phyloP scores from a whole-genome alignment of 768 basidiomycete species.

The Boletus sp. region DNA sequence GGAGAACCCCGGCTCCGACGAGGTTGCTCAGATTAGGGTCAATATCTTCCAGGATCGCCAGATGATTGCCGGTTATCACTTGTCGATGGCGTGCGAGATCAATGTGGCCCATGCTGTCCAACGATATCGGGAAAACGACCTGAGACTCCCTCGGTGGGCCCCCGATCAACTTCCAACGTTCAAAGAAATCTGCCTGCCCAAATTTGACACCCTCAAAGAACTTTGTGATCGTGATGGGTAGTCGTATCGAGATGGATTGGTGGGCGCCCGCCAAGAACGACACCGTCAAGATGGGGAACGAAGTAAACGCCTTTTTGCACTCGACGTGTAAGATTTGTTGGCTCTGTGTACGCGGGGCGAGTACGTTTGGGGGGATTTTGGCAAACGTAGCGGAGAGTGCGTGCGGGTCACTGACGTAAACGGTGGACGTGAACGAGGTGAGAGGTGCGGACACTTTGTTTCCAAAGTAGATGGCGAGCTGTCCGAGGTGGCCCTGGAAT shows the following conservation, averaged over 20 bases:
- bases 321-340: conserved; percentile 94
- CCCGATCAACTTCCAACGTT: conserved; percentile 96
- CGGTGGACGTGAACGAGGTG: conserved; percentile 83
- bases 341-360: conserved; percentile 81
- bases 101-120: conserved; percentile 67
- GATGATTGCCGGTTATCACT: conserved; percentile 72
- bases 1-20: conserved; percentile 94
- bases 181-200: conserved; percentile 85
- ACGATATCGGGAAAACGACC: conserved; percentile 73
- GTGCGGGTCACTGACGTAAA: conserved; percentile 70
- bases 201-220: conserved; percentile 94
- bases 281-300: conserved; percentile 75
- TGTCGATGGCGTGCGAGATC: conserved; percentile 72
- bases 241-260: conserved; percentile 76
- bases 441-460: conserved; percentile 92
- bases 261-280: conserved; percentile 93
- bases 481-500: conserved; percentile 92
- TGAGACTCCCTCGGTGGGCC: conserved; percentile 94
- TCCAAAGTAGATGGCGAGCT: conserved; percentile 92
- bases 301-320: conserved; percentile 83
- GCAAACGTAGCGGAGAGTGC: conserved; percentile 83
- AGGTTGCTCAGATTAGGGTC: conserved; percentile 95
- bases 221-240: conserved; percentile 87
- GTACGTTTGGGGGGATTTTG: conserved; percentile 83
- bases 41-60: conserved; percentile 78